Evolutionary conservation across 164 flowering plant genomes (phyloP).

Genomic region (Umbellularia californica): DNA sequence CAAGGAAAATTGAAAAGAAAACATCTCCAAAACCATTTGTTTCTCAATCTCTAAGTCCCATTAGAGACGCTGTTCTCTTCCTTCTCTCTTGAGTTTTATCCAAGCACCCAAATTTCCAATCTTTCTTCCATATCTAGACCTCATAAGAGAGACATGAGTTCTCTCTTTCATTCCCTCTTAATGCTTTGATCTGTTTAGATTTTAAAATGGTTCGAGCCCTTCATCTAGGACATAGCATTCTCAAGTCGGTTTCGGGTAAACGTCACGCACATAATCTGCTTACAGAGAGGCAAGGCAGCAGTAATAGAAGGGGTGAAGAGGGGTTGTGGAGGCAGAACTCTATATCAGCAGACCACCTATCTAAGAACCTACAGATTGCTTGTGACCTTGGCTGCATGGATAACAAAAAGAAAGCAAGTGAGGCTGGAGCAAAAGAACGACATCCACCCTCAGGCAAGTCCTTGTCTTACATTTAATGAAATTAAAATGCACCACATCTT

Average conservation of each 20-base stretch:
- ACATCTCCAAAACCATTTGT: not conserved
- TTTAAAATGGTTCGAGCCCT: slow-evolving; percentile 37
- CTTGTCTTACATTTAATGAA: not conserved
- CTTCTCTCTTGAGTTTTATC: slow-evolving; percentile 1
- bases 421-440: slow-evolving; percentile 8
- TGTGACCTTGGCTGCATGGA: slow-evolving; percentile 15
- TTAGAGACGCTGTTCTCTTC: slow-evolving; percentile 5
- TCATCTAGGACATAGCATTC: slow-evolving; percentile 14
- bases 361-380: slow-evolving; percentile 20
- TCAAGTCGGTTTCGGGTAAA: not conserved
- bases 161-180: not conserved
- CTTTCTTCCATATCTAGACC: not conserved
- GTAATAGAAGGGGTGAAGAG: slow-evolving; percentile 18
- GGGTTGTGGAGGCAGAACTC: not conserved
- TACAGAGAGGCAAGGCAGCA: slow-evolving; percentile 3
- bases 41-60: slow-evolving; percentile 6
- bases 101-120: too few species aligned
- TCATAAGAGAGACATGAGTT: slow-evolving; percentile 6
- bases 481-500: not conserved
- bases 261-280: not conserved
- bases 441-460: slow-evolving; percentile 25
- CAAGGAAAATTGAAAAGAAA: not conserved
- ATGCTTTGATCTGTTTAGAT: not conserved
- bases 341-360: not conserved
- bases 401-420: slow-evolving; percentile 16